Base-by-base conservation (phyloP, 2,329 filamentous ascomycete species). In the Aspergillus jensenii region DNA sequence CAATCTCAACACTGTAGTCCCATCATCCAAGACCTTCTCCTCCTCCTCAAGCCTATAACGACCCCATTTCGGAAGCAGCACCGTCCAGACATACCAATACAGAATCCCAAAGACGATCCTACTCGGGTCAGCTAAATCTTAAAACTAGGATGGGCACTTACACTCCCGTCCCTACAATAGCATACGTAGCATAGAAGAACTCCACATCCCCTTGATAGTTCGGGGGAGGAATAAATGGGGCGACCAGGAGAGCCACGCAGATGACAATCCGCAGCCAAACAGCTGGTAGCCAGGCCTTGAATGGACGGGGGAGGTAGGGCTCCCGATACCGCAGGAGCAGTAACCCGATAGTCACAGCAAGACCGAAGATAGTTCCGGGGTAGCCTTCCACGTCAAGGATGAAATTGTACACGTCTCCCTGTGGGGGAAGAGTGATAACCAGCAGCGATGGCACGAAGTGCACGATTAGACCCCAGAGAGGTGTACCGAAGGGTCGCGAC, bases 361-460 rank as follows among this genome's bases (percentile, higher is more conserved):
- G 68, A 0, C 80, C 80, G 55, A 87, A 81, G 14, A 90, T 76
- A 58, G 89, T 84, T 0, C 79, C 84, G 0, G 87, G 83, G 62
- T 90, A 90, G 0, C 85, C 87, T 65, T 90, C 87, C 0, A 90
- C 84, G 47, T 91, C 87, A 0, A 90, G 75, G 27, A 91, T 90
- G 65, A 91, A 90, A 9, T 84, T 87, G 71, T 90, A 91, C 0
- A 88, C 85, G 47, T 88, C 83, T 3, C 80, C 78, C 0, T 87
- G 85, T 0, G 87, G 87, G 0, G 87, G 87, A 0, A 89, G 76
- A 0, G 80, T 72, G 50, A 91, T 89, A 3, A 90, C 86, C 1
- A 90, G 74, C 1, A 89, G 64, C 0, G 87, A 89, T 0, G 88
- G 87, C 31, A 91, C 78, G 65, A 84, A 90, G 65, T 90, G 87